phyloP scores from a whole-genome alignment of 2,329 filamentous ascomycete genomes.

The Dendryphion nanum region DNA sequence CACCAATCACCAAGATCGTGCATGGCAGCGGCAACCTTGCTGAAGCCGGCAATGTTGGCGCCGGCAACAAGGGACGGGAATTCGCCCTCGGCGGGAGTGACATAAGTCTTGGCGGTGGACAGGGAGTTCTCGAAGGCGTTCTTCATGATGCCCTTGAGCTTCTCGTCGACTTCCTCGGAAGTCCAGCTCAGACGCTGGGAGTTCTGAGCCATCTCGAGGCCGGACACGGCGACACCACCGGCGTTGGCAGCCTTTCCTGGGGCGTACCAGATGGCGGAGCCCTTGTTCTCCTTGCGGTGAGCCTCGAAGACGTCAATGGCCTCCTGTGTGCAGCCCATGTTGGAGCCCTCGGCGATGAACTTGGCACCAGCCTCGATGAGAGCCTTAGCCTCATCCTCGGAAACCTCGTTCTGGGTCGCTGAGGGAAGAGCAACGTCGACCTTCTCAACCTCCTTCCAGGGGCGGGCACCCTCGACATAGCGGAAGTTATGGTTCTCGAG shows the following conservation, averaged over 20 bases:
- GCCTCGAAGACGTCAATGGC: slow-evolving; percentile 92
- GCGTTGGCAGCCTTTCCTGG: slow-evolving; percentile 96
- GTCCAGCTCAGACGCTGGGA: slow-evolving; percentile 83
- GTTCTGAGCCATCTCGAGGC: slow-evolving; percentile 99
- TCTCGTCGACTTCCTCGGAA: slow-evolving; percentile 81
- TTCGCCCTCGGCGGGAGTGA: slow-evolving; percentile 73
- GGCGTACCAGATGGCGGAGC: slow-evolving; percentile 85
- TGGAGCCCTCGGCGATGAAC: slow-evolving; percentile 94
- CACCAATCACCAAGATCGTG: slow-evolving; percentile 96
- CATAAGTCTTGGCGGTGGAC: slow-evolving; percentile 85
- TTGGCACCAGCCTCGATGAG: slow-evolving; percentile 74
- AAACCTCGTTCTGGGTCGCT: slow-evolving; percentile 98
- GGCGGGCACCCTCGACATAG: slow-evolving; percentile 83
- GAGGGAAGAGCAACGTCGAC: slow-evolving; percentile 90
- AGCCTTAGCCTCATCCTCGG: slow-evolving; percentile 80
- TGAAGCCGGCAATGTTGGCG: slow-evolving; percentile 96
- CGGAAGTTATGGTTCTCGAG: slow-evolving; percentile 71
- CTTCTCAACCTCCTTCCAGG: slow-evolving; percentile 86
- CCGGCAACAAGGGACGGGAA: slow-evolving; percentile 88
- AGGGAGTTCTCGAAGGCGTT: slow-evolving; percentile 87
- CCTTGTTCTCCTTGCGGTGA: slow-evolving; percentile 67
- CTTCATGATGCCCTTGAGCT: slow-evolving; percentile 95
- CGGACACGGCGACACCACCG: slow-evolving; percentile 94
- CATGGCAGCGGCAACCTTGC: slow-evolving; percentile 95
- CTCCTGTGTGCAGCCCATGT: slow-evolving; percentile 98